Conservation (phyloP, 345 rosid genomes). For the Pistacia atlantica region DNA sequence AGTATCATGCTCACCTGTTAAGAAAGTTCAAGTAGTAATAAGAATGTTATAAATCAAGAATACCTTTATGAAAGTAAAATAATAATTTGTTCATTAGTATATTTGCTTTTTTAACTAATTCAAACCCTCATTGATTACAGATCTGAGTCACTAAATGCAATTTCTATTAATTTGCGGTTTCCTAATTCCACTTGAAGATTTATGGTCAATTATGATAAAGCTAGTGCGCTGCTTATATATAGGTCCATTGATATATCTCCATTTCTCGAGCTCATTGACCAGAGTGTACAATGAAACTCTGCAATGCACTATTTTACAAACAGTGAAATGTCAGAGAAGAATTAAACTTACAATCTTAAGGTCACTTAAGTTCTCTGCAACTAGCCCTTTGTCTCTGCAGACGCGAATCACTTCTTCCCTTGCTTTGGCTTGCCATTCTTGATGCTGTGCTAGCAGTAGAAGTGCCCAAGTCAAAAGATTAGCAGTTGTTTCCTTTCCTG, state of each 20-base stretch:
- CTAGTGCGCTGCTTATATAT: too few species aligned
- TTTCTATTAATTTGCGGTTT: too few species aligned
- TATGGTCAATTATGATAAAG: too few species aligned
- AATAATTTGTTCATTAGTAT: too few species aligned
- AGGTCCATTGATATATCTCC: too few species aligned
- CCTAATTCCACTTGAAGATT: too few species aligned
- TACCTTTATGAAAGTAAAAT: not conserved
- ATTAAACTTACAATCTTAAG: constrained; percentile 60
- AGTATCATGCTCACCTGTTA: constrained; percentile 65
- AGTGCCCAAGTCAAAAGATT: constrained; percentile 66
- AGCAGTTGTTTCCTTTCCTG: constrained; percentile 79
- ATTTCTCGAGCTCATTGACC: not conserved
- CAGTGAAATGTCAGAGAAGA: not conserved
- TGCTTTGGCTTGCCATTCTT: constrained; percentile 75
- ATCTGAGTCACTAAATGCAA: too few species aligned
- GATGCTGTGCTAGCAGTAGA: constrained; percentile 59
- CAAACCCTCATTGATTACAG: not conserved
- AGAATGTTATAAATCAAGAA: not conserved
- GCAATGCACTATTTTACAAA: not conserved
- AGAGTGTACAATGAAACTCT: too few species aligned
- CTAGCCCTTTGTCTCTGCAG: constrained; percentile 29
- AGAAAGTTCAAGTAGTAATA: not conserved
- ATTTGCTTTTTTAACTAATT: not conserved
- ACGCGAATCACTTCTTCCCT: constrained; percentile 59
- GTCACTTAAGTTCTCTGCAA: constrained; percentile 43